phyloP scores from a whole-genome alignment of 345 rosid species.

The Viola odorata region DNA sequence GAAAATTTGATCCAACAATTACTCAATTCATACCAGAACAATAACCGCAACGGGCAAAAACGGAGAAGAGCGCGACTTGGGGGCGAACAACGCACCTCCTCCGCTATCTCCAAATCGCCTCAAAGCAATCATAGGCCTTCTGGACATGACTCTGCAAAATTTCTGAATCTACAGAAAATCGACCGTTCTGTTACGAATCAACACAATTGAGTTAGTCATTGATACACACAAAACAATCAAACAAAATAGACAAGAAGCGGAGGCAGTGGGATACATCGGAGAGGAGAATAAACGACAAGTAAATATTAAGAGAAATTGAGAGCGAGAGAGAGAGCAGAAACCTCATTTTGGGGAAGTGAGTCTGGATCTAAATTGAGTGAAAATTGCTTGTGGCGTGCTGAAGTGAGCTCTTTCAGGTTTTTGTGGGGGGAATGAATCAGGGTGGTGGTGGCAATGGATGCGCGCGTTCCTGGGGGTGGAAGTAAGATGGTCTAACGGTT shows the following conservation, averaged over 20 bases:
- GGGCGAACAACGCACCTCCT: conserved; percentile 8
- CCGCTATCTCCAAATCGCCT: conserved; percentile 29
- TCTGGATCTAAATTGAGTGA: background rate
- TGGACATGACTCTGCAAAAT: conserved; percentile 22
- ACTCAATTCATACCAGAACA: conserved; percentile 19
- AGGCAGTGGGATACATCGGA: background rate
- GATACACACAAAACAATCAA: background rate
- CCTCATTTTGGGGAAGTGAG: conserved; percentile 4
- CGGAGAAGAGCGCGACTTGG: conserved; percentile 31
- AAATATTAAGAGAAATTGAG: background rate
- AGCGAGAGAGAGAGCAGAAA: conserved; percentile 5
- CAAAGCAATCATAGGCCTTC: conserved; percentile 30
- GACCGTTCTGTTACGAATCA: too few species aligned
- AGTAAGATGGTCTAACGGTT: background rate
- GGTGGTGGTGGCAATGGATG: background rate
- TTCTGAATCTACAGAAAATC: background rate
- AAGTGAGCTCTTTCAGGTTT: too few species aligned
- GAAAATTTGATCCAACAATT: background rate
- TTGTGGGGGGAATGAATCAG: background rate
- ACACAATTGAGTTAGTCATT: background rate
- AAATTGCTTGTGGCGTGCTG: too few species aligned
- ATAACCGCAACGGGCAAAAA: conserved; percentile 23
- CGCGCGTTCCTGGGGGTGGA: background rate
- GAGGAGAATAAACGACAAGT: background rate
- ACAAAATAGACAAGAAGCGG: background rate